These are phyloP conservation scores for Aspergillus puulaauensis DNA, from an alignment of 2,329 filamentous ascomycete species.

Conservation along the genomic window DNA sequence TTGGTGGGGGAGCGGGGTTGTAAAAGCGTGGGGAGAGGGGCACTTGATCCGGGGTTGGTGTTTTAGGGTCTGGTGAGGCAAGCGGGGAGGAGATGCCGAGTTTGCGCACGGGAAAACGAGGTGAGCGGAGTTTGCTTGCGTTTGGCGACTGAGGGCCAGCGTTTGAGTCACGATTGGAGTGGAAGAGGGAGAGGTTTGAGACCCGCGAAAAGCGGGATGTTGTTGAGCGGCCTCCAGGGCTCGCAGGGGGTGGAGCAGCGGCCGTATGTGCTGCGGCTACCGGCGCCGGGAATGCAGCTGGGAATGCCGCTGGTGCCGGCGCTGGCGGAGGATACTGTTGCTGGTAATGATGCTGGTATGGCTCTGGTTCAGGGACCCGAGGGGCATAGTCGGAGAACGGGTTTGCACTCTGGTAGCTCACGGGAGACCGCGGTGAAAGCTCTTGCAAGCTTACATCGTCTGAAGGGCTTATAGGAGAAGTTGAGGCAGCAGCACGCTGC, in stretches of 20 bases:
- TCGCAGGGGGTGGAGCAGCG: conserved; percentile 20
- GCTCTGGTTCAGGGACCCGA: conserved; percentile 12
- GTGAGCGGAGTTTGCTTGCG: conserved; percentile 45
- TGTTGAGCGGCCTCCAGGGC: conserved; percentile 28
- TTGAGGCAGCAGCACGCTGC: conserved; percentile 38
- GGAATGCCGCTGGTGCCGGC: not conserved
- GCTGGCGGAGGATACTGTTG: not conserved
- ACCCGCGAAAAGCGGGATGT: conserved; percentile 40
- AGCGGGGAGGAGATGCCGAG: conserved; percentile 59
- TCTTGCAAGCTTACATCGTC: conserved; percentile 14
- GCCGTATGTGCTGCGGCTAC: not conserved
- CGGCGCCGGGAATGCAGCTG: not conserved
- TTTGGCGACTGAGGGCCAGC: conserved; percentile 36
- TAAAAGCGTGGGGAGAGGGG: conserved; percentile 58
- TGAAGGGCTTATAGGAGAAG: conserved; percentile 17
- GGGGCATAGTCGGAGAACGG: conserved; percentile 16
- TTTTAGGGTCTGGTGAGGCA: conserved; percentile 44
- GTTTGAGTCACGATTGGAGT: conserved; percentile 26
- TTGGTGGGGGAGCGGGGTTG: conserved; percentile 56
- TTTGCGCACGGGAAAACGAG: conserved; percentile 48
- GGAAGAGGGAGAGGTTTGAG: conserved; percentile 43
- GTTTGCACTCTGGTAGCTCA: conserved; percentile 20
- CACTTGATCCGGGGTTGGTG: conserved; percentile 49
- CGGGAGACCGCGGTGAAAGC: conserved; percentile 17
- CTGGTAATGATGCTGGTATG: not conserved